Percentiles rank a stretch among this genome's conserved stretches.
Conservation (phyloP, 345 rosid genomes). For the Erucastrum elatum region DNA sequence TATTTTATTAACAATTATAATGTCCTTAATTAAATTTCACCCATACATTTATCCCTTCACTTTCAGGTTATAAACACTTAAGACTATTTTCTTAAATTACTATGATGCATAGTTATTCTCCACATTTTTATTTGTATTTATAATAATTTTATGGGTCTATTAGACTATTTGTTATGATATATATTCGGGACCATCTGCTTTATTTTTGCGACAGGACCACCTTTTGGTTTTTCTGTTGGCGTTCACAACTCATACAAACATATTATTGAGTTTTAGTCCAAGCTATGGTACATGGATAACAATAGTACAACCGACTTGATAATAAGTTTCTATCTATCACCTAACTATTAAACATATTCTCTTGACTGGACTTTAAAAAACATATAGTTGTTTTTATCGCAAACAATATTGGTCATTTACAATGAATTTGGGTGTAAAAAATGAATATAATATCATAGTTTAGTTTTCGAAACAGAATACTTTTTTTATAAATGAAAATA, state of each 20-base stretch:
- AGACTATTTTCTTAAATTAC: neutral
- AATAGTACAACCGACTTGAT: neutral
- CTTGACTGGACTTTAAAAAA: neutral
- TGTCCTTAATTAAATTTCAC: constrained; percentile 16
- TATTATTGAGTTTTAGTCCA: neutral
- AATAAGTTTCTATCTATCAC: neutral
- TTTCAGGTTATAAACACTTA: neutral
- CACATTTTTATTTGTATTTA: neutral
- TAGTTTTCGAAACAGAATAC: neutral
- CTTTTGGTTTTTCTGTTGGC: neutral
- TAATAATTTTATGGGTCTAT: neutral
- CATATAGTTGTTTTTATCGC: neutral
- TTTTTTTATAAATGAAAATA: neutral
- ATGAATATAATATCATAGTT: constrained; percentile 11
- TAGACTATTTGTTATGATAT: neutral
- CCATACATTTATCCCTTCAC: neutral
- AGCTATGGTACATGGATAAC: neutral
- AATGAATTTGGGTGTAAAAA: neutral
- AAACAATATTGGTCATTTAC: neutral
- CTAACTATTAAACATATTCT: neutral
- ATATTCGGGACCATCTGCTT: constrained; percentile 10
- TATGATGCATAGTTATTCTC: constrained; percentile 12
- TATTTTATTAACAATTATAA: neutral
- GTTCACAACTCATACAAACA: constrained; percentile 11
- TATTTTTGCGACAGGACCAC: constrained; percentile 12